Evolutionary conservation across 768 basidiomycete genomes (phyloP), one percentile per base, ranked within the genome.

Genomic region (Leucocoprinus leucothites): DNA sequence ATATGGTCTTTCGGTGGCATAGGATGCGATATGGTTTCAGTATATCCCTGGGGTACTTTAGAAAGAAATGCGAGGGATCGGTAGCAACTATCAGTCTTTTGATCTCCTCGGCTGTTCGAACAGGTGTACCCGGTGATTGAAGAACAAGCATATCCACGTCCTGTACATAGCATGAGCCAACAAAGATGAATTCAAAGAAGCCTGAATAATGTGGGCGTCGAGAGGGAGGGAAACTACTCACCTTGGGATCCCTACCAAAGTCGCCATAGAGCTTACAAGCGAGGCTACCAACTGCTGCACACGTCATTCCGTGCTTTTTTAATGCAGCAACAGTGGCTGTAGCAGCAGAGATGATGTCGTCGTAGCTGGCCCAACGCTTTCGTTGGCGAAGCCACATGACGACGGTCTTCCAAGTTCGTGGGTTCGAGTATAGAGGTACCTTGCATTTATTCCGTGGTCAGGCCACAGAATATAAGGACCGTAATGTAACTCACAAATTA

Each of bases 251-350:
- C 9, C 75, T 65, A 40, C n/a, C n/a, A n/a, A 57, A 36, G 49
- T 67, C 71, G 14, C 74, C 75, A 57, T 74, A 76, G 2, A 74
- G 58, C 49, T 66, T 70, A 46, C 70, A 70, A 5, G 73, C 74
- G 1, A 74, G 61, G 54, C 74, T 71, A 8, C 75, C 75, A 51
- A 74, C 74, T 13, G 74, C 60, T 8, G 68, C 71, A 31, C 68
- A 69, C 9, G 54, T 48, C 21, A 71, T 55, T 5, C 64, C 65
- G 26, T 64, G 58, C 16, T 58, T 58, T 9, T 51, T 28, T 1
- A 76, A 53, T 9, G 69, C 65, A 13, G 45, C 47, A 14, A 69
- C 60, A 26, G 67, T 63, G 1, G 63, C 60, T 26, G 63, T 53
- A 52, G 73, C 51, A 61, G 72, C 64, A 13, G 45, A 47, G 24